Conservation (phyloP, 306 rosid genomes). For the Crotalaria pallida region DNA sequence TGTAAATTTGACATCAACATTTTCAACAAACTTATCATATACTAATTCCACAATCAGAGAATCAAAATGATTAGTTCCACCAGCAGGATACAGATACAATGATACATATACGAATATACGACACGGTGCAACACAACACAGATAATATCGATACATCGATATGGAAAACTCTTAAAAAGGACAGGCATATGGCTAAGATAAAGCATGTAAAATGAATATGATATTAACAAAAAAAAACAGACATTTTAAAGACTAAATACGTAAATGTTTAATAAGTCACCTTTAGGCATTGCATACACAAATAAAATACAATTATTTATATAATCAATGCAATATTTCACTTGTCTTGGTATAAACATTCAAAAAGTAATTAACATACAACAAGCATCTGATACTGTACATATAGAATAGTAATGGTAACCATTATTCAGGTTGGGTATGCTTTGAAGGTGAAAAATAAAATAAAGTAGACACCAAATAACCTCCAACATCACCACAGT, state of each 20-base stretch:
- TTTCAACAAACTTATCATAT: slow-evolving; percentile 13
- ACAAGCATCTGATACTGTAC: background rate
- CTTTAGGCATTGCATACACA: background rate
- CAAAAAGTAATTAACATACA: background rate
- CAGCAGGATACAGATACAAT: background rate
- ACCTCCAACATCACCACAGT: too few species aligned
- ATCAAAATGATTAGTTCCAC: background rate
- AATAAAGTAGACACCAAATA: too few species aligned
- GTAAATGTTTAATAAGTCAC: too few species aligned
- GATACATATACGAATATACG: background rate
- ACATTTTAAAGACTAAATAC: background rate
- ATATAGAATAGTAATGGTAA: background rate
- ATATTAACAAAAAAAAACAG: too few species aligned
- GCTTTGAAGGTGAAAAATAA: too few species aligned
- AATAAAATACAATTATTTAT: background rate
- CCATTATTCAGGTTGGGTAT: too few species aligned
- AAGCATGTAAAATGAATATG: background rate
- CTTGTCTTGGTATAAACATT: background rate
- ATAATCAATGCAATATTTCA: too few species aligned
- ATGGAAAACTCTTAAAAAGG: background rate
- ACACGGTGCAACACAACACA: background rate
- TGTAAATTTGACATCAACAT: slow-evolving; percentile 3
- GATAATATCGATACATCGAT: background rate
- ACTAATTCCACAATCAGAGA: slow-evolving; percentile 9
- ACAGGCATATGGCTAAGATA: background rate